Evolutionary conservation across 495 filamentous ascomycete species (phyloP).

Genomic region (Penicillium manginii): DNA sequence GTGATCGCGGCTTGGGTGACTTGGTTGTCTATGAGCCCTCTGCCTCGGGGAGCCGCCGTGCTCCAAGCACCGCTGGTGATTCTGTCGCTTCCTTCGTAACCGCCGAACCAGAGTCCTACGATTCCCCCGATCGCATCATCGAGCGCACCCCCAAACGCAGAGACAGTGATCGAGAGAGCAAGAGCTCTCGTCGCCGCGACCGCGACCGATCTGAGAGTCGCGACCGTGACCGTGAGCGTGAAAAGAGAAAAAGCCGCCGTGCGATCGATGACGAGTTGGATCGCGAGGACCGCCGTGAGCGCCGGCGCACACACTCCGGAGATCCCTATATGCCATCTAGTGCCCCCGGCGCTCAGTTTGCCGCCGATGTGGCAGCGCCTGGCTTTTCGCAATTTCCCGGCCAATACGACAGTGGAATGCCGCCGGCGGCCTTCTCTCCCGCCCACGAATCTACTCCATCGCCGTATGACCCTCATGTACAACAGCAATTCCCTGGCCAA

Average conservation of each 20-base stretch:
- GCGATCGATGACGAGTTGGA: conserved; percentile 31
- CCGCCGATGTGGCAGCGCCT: conserved; percentile 42
- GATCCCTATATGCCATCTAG: conserved; percentile 35
- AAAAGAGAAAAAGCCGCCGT: conserved; percentile 33
- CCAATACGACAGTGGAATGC: conserved; percentile 37
- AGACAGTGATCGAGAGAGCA: conserved; percentile 41
- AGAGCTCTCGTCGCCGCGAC: conserved; percentile 35
- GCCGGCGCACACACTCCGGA: conserved; percentile 39
- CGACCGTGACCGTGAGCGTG: conserved; percentile 43
- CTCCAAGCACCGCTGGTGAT: conserved; percentile 45
- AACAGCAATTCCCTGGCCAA: conserved; percentile 64
- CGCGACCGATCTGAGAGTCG: conserved; percentile 37
- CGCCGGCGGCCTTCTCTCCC: conserved; percentile 19
- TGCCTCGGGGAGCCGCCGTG: conserved; percentile 39
- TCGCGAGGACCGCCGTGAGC: conserved; percentile 37
- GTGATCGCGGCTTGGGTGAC: conserved; percentile 52
- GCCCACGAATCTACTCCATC: conserved; percentile 23
- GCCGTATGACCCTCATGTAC: conserved; percentile 54
- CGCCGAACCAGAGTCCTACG: conserved; percentile 44
- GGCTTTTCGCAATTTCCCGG: conserved; percentile 52
- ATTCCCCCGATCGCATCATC: conserved; percentile 32
- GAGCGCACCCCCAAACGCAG: conserved; percentile 39
- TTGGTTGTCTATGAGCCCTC: conserved; percentile 42
- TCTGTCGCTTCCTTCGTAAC: conserved; percentile 60
- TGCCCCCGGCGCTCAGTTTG: conserved; percentile 30